These are phyloP conservation scores for Cryptococcus sp. DNA, from an alignment of 1,284 basidiomycete genomes.

Conservation along the genomic window DNA sequence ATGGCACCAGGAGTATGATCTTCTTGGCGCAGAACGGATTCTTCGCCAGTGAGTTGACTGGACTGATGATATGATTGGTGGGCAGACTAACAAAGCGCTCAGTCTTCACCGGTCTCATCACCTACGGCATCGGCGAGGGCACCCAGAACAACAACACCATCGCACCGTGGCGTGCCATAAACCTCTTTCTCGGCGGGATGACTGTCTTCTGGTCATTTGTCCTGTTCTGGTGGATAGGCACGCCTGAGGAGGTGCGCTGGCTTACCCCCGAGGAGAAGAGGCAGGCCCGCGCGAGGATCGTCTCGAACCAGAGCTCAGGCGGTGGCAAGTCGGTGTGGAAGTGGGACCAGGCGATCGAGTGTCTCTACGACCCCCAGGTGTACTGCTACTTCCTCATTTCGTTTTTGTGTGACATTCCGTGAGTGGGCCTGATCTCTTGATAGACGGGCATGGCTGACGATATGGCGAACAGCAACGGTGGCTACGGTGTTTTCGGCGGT, in stretches of 20 bases:
- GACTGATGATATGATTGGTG: not conserved
- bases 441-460: too few relatives aligned
- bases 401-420: slow-evolving; percentile 17
- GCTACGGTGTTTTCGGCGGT: slow-evolving; percentile 18
- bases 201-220: slow-evolving; percentile 24
- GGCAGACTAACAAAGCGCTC: not conserved
- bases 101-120: slow-evolving; percentile 14
- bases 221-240: slow-evolving; percentile 28
- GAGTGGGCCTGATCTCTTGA: too few relatives aligned
- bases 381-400: slow-evolving; percentile 19
- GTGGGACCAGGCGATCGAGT: slow-evolving; percentile 27
- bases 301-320: slow-evolving; percentile 24
- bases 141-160: slow-evolving; percentile 17
- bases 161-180: slow-evolving; percentile 30
- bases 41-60: slow-evolving; percentile 17
- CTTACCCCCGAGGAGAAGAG: slow-evolving; percentile 26
- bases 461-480: slow-evolving; percentile 8
- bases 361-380: slow-evolving; percentile 25
- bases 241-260: slow-evolving; percentile 31
- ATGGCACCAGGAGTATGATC: slow-evolving; percentile 17
- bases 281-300: slow-evolving; percentile 30
- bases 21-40: slow-evolving; percentile 28
- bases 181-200: slow-evolving; percentile 32
- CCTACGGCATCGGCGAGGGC: slow-evolving; percentile 24
- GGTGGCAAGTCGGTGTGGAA: slow-evolving; percentile 23